Evolutionary conservation across 2,329 filamentous ascomycete genomes (phyloP), one percentile per base, ranked within the genome.

Genomic region (Diaporthe amygdali): DNA sequence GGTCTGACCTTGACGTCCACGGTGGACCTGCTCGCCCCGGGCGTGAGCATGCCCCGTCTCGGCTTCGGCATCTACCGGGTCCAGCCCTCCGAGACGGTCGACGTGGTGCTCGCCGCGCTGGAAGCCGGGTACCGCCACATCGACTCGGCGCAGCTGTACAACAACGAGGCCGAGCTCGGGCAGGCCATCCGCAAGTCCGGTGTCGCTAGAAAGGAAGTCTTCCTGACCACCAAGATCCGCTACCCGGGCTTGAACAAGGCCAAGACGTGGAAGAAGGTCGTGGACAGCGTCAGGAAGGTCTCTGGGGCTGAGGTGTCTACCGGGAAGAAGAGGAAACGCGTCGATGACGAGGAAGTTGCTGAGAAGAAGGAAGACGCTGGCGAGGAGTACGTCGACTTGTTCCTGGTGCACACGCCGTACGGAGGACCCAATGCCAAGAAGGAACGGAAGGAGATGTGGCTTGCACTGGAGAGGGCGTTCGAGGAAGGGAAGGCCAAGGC

Each of bases 181-280:
- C 30, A 37, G 10, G 68, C 55, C 3, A 1, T 69, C 12, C 44
- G 32, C 20, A n/a, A n/a, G 17, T 69, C 39, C 7, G 46, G 46
- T 6, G 2, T 69, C 6, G 7, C 14, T 1, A 22, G 68, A 15
- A 2, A 27, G 37, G 68, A 64, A 6, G 54, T 69, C 25, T 69
- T 69, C 27, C 44, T 69, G 10, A 69, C 68, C n/a, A 69, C 68
- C 41, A 69, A 69, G 32, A 69, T 69, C 27, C 54, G 68, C 5
- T 64, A 69, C 44, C 68, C 55, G 12, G 55, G 68, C 32, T 3
- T 66, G 5, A 51, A n/a, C 56, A 46, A 27, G 27, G 56, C 30
- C 3, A 66, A 54, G 56, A 70, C 68, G 8, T 70, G 59, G 41
- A 15, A 51, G 4, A 66, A 51, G 46, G 46, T 52, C 7, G 15